Base-by-base conservation (phyloP, 805 yeast genomes). In the Hanseniaspora lachancei region DNA sequence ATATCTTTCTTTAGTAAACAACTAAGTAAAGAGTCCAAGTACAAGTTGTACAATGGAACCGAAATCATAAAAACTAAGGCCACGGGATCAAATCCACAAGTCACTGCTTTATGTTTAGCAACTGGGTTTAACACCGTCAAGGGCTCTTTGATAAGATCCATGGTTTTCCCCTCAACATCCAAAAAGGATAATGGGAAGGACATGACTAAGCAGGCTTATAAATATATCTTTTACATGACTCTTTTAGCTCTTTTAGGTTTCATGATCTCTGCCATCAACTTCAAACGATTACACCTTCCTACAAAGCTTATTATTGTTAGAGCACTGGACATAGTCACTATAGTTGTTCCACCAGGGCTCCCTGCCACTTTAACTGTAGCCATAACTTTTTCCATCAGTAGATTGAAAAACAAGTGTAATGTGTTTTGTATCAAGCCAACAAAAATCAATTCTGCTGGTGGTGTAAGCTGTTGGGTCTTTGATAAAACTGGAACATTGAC, bases 301-400 rank as follows among this genome's bases (percentile, higher is more conserved):
- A 77, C 77, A 59, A 74, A 74, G 48, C 69, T 84, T 39, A 91
- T 93, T 73, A 74, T 89, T 6, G 72, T 93, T 56, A 77, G 99
- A 62, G 97, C 97, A 0, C 72, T 93, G 55, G 99, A 93, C 70
- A 79, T 93, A 53, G 84, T 93, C 55, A 93, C 99, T 0, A 89
- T 93, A 66, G 98, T 93, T 7, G 96, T 93, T 1, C 99, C 99
- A 1, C 99, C 99, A 0, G 98, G 98, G 0, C 74, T 93, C 47
- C 99, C 99, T 0, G 98, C 98, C 0, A 93, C 99, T 0, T 72
- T 93, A 58, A 89, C 98, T 0, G 91, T 93, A 58, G 99, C 98
- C 20, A 89, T 97, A 0, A 87, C 91, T 60, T 89, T 93, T 72
- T 95, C 98, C 0, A 70, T 93, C 27, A 74, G 80, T 34, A 75